A percentile compares a stretch with the other conserved stretches of the same genome.
Evolutionary conservation across 2,329 filamentous ascomycete genomes (phyloP).

Genomic region (Colletotrichum tropicale): DNA sequence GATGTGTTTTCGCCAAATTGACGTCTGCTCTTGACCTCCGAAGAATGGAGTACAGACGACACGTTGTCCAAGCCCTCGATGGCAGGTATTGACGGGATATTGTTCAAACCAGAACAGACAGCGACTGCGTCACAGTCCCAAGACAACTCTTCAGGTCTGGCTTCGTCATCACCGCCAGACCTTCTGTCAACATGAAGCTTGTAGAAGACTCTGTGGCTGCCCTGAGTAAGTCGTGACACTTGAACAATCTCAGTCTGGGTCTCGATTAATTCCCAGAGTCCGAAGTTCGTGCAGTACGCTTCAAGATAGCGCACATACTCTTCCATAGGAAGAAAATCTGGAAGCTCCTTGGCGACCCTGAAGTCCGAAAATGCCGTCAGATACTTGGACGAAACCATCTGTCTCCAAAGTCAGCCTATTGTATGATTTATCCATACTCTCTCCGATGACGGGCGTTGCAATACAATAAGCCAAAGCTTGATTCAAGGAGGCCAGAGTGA

Average conservation of each 20-base stretch:
- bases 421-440: not conserved
- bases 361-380: slow-evolving; percentile 56
- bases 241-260: slow-evolving; percentile 33
- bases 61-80: slow-evolving; percentile 43
- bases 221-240: slow-evolving; percentile 23
- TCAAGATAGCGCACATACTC: slow-evolving; percentile 48
- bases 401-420: not conserved
- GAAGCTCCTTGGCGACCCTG: slow-evolving; percentile 41
- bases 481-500: not conserved
- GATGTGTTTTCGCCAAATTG: slow-evolving; percentile 44
- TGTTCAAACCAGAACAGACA: slow-evolving; percentile 49
- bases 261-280: slow-evolving; percentile 39
- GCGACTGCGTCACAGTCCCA: slow-evolving; percentile 50
- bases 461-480: not conserved
- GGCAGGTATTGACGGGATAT: slow-evolving; percentile 40
- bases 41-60: slow-evolving; percentile 45
- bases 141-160: not conserved
- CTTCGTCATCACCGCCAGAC: not conserved
- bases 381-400: slow-evolving; percentile 54
- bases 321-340: slow-evolving; percentile 47
- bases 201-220: not conserved
- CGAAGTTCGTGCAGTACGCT: slow-evolving; percentile 41
- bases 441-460: not conserved
- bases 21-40: slow-evolving; percentile 41
- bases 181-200: not conserved